Evolutionary conservation across 2,329 filamentous ascomycete species (phyloP), one percentile per base, ranked within the genome.

Genomic region (Trichoderma breve): DNA sequence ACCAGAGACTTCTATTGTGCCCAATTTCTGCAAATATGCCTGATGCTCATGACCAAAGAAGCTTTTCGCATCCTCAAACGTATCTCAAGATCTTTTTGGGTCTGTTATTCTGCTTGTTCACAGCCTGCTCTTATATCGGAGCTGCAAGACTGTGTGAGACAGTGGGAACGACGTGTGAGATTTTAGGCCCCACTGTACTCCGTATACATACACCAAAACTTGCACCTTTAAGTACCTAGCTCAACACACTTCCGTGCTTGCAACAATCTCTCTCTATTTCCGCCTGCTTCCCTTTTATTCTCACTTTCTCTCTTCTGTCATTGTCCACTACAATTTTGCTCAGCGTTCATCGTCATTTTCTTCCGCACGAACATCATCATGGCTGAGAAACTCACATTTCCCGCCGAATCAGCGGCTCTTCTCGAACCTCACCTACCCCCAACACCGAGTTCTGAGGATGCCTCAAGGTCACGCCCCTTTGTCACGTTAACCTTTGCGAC

Each of bases 401-500:
- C 80, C 18, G 63, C 78, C 1, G 72, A 79, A 32, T 77, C 79
- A 8, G 80, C 79, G 9, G 76, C 77, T 3, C 73, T 78, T 18
- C 77, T 84, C 3, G 79, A 82, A 66, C 71, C 77, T 36, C 80
- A 80, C 24, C 77, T 84, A 7, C 82, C 82, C 1, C 72, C 76
- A 7, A 11, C 30, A 21, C 47, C 32, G 47, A 12, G 26, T 3
- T 1, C 39, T n/a, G 12, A 47, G 26, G n/a, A 64, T 9, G 3
- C 30, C 8, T 36, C 68, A 15, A n/a, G 71, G 2, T 34, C 60
- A 2, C 76, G 79, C 11, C 84, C 85, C 12, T 88, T 87, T 79
- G 87, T 94, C 64, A 98, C 95, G 2, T 86, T 98, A 53, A 98
- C 95, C 14, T 98, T 95, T 81, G 95, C 96, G 26, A 92, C 91